Evolutionary conservation across 306 rosid genomes (phyloP).

Genomic region (Delonix regia): DNA sequence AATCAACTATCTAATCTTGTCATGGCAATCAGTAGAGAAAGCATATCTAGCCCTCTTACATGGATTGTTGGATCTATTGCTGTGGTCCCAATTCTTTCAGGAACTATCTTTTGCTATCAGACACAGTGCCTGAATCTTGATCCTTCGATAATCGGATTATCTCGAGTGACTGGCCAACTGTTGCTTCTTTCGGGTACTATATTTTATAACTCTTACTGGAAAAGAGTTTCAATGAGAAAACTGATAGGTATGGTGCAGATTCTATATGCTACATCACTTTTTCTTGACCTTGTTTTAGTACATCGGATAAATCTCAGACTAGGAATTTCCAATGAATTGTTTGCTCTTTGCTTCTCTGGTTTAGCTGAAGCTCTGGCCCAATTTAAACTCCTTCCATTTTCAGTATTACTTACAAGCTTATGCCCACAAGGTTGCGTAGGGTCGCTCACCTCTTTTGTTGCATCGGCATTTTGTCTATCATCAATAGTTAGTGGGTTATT

Average conservation of each 20-base stretch:
- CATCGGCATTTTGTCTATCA: constrained; percentile 68
- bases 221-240: neutral
- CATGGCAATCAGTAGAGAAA: constrained; percentile 48
- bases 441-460: constrained; percentile 80
- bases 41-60: constrained; percentile 53
- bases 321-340: constrained; percentile 69
- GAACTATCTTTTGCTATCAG: constrained; percentile 83
- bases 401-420: constrained; percentile 61
- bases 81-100: constrained; percentile 72
- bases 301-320: constrained; percentile 60
- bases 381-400: constrained; percentile 79
- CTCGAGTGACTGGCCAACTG: constrained; percentile 74
- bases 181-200: constrained; percentile 67
- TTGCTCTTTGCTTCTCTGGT: constrained; percentile 70
- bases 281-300: constrained; percentile 73
- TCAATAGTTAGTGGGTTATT: constrained; percentile 67
- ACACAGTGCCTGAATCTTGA: constrained; percentile 74
- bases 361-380: constrained; percentile 76
- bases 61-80: constrained; percentile 80
- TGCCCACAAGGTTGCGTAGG: constrained; percentile 88
- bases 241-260: constrained; percentile 53
- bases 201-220: constrained; percentile 64
- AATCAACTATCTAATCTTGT: constrained; percentile 56
- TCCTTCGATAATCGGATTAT: constrained; percentile 68
- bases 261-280: constrained; percentile 65